Percentiles rank a stretch among this genome's conserved stretches.
Conservation (phyloP, 345 rosid species). For the Zanthoxylum bungeanum region DNA sequence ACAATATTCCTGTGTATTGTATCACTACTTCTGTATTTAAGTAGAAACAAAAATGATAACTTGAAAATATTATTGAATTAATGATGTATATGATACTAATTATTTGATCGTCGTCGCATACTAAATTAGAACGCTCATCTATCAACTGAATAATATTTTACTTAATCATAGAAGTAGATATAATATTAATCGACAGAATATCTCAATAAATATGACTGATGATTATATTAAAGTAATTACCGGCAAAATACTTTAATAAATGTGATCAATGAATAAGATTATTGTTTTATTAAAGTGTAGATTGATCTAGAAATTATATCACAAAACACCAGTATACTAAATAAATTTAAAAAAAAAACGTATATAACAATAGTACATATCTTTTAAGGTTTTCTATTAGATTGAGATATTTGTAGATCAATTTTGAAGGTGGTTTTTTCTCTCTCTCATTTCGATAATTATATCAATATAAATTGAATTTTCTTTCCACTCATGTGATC, state of each 20-base stretch:
- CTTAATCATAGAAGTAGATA: neutral
- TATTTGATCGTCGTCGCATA: neutral
- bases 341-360: too few species aligned
- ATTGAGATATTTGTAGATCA: neutral
- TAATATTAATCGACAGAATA: neutral
- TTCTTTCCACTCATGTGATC: too few species aligned
- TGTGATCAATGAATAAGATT: neutral
- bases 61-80: neutral
- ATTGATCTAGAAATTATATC: too few species aligned
- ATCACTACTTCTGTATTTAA: neutral
- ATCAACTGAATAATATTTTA: neutral
- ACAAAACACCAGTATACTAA: neutral
- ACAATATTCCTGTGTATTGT: neutral
- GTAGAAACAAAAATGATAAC: neutral
- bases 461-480: too few species aligned
- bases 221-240: neutral
- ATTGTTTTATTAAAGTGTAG: too few species aligned
- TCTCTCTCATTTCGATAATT: too few species aligned
- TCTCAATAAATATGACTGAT: neutral
- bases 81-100: neutral
- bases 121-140: neutral
- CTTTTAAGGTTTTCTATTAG: too few species aligned
- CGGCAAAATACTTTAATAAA: neutral
- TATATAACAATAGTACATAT: neutral
- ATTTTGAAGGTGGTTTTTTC: too few species aligned